Conservation (phyloP, 1,284 basidiomycete species). For the Quambalaria eucalypti region DNA sequence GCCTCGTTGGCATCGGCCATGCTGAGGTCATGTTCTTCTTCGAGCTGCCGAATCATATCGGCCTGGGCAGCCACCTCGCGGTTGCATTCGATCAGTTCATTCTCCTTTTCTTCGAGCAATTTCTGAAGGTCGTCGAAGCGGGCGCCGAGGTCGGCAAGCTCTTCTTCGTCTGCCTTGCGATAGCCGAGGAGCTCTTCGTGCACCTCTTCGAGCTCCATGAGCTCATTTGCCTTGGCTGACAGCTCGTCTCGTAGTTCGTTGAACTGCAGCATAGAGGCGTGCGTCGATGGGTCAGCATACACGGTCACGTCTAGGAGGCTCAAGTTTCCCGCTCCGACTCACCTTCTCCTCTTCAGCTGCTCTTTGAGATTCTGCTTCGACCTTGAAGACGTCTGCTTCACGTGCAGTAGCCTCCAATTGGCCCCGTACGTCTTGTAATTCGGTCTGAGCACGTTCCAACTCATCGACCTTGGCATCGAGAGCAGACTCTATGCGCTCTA, state of each 20-base stretch:
- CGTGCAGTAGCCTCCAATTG: not conserved
- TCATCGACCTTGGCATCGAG: not conserved
- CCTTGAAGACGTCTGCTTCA: not conserved
- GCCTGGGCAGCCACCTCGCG: not conserved
- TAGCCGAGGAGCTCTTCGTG: constrained; percentile 18
- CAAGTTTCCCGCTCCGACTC: not conserved
- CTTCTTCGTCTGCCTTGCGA: constrained; percentile 40
- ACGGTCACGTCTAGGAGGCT: not conserved
- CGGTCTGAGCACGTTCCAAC: not conserved
- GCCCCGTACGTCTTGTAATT: not conserved
- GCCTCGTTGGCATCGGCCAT: not conserved
- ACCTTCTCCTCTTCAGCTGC: not conserved
- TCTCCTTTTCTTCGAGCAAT: not conserved
- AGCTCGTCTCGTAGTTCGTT: not conserved
- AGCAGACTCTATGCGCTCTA: not conserved
- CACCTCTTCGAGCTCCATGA: constrained; percentile 39
- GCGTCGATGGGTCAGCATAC: not conserved
- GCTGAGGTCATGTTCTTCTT: not conserved
- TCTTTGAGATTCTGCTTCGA: not conserved
- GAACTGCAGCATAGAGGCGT: not conserved
- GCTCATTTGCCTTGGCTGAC: not conserved
- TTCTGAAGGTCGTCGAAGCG: not conserved
- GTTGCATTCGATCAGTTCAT: not conserved
- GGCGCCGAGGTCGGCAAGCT: constrained; percentile 20
- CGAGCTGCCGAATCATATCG: not conserved